These are phyloP conservation scores for Fusarium sp. DNA, from an alignment of 2,329 filamentous ascomycete species.

Conservation along the genomic window DNA sequence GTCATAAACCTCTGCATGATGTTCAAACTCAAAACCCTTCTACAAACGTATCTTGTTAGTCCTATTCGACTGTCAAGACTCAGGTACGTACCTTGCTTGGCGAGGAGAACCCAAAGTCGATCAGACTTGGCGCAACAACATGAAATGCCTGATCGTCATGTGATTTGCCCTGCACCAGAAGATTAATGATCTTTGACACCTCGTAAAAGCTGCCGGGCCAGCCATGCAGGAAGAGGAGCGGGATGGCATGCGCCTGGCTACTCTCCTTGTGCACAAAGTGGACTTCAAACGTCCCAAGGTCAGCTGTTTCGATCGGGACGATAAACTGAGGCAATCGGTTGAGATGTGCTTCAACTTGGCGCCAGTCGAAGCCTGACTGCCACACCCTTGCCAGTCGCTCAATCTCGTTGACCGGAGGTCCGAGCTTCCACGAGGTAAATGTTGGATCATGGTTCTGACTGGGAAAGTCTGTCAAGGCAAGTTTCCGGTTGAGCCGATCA, in stretches of 20 bases:
- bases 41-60: not conserved
- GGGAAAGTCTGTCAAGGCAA: conserved; percentile 34
- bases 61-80: not conserved
- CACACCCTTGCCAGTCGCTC: conserved; percentile 46
- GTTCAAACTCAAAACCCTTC: not conserved
- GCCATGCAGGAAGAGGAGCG: conserved; percentile 63
- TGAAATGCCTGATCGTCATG: not conserved
- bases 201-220: conserved; percentile 24
- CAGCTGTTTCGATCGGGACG: conserved; percentile 61
- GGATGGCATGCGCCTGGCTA: conserved; percentile 62
- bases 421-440: conserved; percentile 36
- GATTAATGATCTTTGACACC: conserved; percentile 8
- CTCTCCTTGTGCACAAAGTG: conserved; percentile 71
- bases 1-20: conserved; percentile 13
- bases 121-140: conserved; percentile 16
- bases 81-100: not conserved
- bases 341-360: conserved; percentile 63
- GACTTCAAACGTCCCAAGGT: conserved; percentile 67
- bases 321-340: conserved; percentile 69
- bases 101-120: conserved; percentile 20
- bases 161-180: not conserved
- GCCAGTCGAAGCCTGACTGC: conserved; percentile 67
- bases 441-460: not conserved
- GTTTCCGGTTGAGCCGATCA: conserved; percentile 40
- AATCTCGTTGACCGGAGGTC: conserved; percentile 40